Percentiles rank a stretch among this genome's conserved stretches.
phyloP scores from a whole-genome alignment of 176 grass and related monocot species.

The Dactylis glomerata region DNA sequence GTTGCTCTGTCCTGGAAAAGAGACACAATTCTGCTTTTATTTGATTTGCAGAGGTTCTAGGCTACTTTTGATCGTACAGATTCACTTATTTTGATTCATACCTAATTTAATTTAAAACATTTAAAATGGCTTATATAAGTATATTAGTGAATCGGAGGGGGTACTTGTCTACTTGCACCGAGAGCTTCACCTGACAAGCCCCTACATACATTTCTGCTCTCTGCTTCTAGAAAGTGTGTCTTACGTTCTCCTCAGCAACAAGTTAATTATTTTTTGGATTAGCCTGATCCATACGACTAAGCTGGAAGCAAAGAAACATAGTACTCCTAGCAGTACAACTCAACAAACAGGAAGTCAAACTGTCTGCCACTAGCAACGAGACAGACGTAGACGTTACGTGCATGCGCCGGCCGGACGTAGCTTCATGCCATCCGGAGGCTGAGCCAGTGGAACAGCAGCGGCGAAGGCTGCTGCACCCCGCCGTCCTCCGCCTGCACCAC shows the following conservation, averaged over 20 bases:
- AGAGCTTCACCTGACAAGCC: constrained; percentile 4
- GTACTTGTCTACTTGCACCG: background rate
- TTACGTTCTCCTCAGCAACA: constrained; percentile 7
- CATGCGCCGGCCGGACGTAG: background rate
- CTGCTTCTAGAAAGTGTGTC: background rate
- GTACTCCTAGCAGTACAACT: constrained; percentile 3
- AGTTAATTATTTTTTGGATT: constrained; percentile 32
- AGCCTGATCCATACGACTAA: constrained; percentile 20
- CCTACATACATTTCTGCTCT: background rate
- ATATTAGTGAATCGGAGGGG: too few species aligned
- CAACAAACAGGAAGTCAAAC: constrained; percentile 13
- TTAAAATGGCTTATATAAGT: too few species aligned
- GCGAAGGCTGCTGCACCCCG: constrained; percentile 37
- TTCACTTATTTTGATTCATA: too few species aligned
- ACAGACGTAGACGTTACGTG: background rate
- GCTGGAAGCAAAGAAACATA: constrained; percentile 14
- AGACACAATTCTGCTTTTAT: background rate
- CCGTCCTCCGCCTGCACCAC: constrained; percentile 31
- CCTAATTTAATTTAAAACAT: too few species aligned
- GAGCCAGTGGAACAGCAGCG: constrained; percentile 58
- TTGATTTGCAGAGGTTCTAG: background rate
- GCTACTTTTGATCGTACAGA: too few species aligned
- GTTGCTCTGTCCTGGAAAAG: background rate
- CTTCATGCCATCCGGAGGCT: constrained; percentile 71
- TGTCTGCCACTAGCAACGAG: constrained; percentile 8